Base-by-base conservation (phyloP, 2,329 filamentous ascomycete genomes). In the Cadophora gregata region DNA sequence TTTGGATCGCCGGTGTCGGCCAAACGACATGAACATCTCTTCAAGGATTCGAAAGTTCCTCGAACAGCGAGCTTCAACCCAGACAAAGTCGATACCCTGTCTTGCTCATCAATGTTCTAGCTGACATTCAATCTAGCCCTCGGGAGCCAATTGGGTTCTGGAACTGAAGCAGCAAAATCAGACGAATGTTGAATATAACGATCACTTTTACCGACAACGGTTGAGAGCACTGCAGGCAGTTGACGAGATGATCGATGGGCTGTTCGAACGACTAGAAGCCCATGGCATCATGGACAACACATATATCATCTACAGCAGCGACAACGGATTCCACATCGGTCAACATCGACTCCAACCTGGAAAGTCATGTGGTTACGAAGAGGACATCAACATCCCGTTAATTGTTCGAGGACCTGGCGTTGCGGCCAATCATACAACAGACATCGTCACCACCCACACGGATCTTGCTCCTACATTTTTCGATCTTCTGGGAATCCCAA, bases 51-150 rank as follows among this genome's bases (percentile, higher is more conserved):
- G 0, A 83, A 80, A 25, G 83, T 91, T 0, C 90, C 90, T 0
- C 80, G 90, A 8, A 87, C 84, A 0, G 77, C 80, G 0, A 86
- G 86, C 74, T 92, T 92, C 77, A 92, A 93, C 71, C 88, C 90
- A 0, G 81, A 86, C 3, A 77, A 79, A 66, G 84, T 85, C 14
- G 2, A 4, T 51, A 10, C 14, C 45, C 25, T 38, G 14, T 16
- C 31, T 9, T 12, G 12, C 21, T 24, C 2, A 1, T 25, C 5
- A 42, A 5, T 7, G 14, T 9, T 9, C 2, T 8, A 19, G n/a
- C 31, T 58, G 31, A 58, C 25, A 2, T n/a, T n/a, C 16, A 62
- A 29, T 8, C 7, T 9, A 62, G 59, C 45, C 59, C 76, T 51
- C 78, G 19, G 80, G 81, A 1, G 83, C 80, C 19, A 80, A 75